Base-by-base conservation (phyloP, 495 filamentous ascomycete genomes). In the Penicillium samsonianum region DNA sequence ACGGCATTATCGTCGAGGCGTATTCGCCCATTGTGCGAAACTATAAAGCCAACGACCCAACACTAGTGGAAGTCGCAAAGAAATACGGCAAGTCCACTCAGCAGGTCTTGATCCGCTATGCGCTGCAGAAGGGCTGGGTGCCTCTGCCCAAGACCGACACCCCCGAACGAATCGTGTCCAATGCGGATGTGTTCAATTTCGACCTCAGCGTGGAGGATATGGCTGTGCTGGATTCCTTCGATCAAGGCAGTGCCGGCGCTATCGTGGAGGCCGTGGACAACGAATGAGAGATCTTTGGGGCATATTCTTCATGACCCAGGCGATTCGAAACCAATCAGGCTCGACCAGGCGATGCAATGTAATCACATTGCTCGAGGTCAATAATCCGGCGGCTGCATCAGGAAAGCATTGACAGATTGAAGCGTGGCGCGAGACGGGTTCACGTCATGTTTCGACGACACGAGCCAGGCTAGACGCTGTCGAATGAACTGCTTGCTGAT, bases 341-440 rank as follows among this genome's bases (percentile, higher is more conserved):
- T 28, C 26, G 33, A n/a, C 23, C 26, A 45, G 37, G 17, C 40
- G 28, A 57, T 14, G 17, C 17, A 26, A 37, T 22, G 8, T 4
- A 14, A 33, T 46, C n/a, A 42, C 35, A 31, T 20, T 42, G 7
- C 33, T 19, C 20, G 33, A 12, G 10, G 35, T 75, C 63, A 74
- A 65, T 69, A 74, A 67, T 76, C 67, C 38, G 69, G 70, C 43
- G 65, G 61, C 53, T 75, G 61, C 85, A 98, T 94, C 44, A 98
- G 74, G 61, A 90, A 96, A 38, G 87, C 87, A 73, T 97, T 96
- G 38, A 97, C 85, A 53, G 87, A 88, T 68, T 96, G 90, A 48
- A 98, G 72, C 1, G 91, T 96, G 28, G 87, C 80, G 40, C 93
- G 79, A 58, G 84, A 88, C 0, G 91, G 91, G 66, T 94, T 95